These are phyloP conservation scores for Yamadazyma takamatsuzukensis DNA, from an alignment of 805 yeast species.

Conservation along the genomic window DNA sequence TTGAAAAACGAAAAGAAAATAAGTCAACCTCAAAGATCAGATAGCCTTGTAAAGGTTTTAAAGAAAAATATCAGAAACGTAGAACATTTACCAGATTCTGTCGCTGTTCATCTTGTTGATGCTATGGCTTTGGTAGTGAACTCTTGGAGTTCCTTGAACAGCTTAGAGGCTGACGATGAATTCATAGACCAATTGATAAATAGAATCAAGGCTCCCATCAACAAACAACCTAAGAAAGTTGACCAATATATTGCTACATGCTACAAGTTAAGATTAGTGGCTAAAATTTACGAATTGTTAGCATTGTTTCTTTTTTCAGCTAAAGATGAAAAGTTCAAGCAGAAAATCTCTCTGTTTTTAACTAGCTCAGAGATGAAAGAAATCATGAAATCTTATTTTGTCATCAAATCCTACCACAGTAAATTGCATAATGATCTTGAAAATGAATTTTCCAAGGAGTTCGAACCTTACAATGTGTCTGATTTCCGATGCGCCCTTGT, in stretches of 20 bases:
- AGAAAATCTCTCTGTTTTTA: conserved; percentile 42
- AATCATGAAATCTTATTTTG: conserved; percentile 27
- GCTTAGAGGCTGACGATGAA: conserved; percentile 37
- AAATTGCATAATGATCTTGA: conserved; percentile 45
- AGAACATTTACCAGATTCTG: conserved; percentile 54
- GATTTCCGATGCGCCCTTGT: conserved; percentile 51
- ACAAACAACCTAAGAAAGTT: conserved; percentile 4
- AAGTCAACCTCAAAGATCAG: conserved; percentile 4
- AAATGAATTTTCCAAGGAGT: conserved; percentile 43
- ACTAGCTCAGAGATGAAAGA: conserved; percentile 32
- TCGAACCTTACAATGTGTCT: conserved; percentile 44
- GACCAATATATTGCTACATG: conserved; percentile 26
- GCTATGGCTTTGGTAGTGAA: conserved; percentile 72
- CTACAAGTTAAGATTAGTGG: conserved; percentile 53
- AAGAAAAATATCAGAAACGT: conserved; percentile 53
- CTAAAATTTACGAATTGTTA: conserved; percentile 71
- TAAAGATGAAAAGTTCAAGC: conserved; percentile 36
- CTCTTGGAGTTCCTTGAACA: conserved; percentile 48
- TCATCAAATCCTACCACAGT: conserved; percentile 44
- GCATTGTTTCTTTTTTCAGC: conserved; percentile 68
- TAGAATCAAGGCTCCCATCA: conserved; percentile 19
- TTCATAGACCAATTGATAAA: conserved; percentile 42
- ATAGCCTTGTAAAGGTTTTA: conserved; percentile 52
- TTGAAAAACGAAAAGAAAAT: conserved; percentile 17
- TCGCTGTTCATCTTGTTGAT: conserved; percentile 66